A percentile compares a stretch with the other conserved stretches of the same genome.
phyloP scores from a whole-genome alignment of 371 early-diverging fungal species.

The Mucor lusitanicus region DNA sequence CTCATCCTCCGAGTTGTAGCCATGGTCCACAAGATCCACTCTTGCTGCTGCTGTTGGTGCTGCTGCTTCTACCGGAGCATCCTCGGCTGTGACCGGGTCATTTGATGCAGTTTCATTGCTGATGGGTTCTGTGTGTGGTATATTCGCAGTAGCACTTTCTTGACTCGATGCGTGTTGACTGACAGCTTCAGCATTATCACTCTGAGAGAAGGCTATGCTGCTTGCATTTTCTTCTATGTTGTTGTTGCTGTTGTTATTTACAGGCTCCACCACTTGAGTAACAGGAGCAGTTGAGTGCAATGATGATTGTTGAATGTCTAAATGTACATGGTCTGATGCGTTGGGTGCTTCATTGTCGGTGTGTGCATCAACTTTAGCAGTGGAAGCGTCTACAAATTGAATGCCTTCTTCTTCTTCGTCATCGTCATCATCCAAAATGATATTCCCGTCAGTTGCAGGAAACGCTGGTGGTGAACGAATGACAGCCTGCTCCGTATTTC shows the following conservation, averaged over 20 bases:
- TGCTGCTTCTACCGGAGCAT: background rate
- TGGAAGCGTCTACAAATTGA: conserved; percentile 6
- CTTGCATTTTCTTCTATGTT: background rate
- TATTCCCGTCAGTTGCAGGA: background rate
- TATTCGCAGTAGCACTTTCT: no score
- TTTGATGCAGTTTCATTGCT: background rate
- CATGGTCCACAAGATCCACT: conserved; percentile 11
- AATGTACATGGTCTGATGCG: background rate
- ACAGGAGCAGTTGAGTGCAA: background rate
- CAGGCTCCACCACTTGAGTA: background rate
- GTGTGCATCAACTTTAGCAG: background rate
- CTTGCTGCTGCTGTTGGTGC: background rate
- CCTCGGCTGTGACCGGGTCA: background rate
- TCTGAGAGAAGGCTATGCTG: background rate
- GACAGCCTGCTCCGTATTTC: background rate
- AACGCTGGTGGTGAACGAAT: background rate
- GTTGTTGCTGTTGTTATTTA: background rate
- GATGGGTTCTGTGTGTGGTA: background rate
- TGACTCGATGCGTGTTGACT: background rate
- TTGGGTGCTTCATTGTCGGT: background rate
- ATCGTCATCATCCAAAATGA: conserved; percentile 8
- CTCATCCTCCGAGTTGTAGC: conserved; percentile 51
- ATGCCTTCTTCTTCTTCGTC: conserved; percentile 27
- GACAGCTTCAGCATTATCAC: background rate
- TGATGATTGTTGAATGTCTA: conserved; percentile 5